Evolutionary conservation across 164 flowering plant genomes (phyloP).

Genomic region (Tetrastigma voinierianum): DNA sequence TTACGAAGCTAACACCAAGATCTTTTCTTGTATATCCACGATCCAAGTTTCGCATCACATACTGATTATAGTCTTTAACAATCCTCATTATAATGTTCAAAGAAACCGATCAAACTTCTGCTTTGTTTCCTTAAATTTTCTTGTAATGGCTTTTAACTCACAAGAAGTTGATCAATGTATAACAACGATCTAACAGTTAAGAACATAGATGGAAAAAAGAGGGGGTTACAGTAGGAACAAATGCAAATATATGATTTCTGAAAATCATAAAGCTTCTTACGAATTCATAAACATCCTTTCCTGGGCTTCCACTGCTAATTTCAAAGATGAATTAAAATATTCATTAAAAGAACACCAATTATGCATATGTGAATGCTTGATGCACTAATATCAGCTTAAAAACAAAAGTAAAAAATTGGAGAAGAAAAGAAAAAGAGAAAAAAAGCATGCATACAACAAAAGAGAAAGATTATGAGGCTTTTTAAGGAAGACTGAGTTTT

Average conservation of each 20-base stretch:
- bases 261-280: slow-evolving; percentile 28
- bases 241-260: background rate
- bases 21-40: slow-evolving; percentile 96
- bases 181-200: background rate
- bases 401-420: background rate
- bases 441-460: too few species aligned
- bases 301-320: slow-evolving; percentile 73
- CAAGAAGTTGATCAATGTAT: background rate
- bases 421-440: background rate
- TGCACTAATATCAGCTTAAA: background rate
- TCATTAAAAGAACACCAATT: slow-evolving; percentile 8
- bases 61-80: slow-evolving; percentile 90
- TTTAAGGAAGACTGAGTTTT: too few species aligned
- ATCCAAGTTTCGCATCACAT: slow-evolving; percentile 91
- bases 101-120: slow-evolving; percentile 81
- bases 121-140: slow-evolving; percentile 80
- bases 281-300: slow-evolving; percentile 75
- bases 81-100: slow-evolving; percentile 91
- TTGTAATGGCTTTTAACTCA: slow-evolving; percentile 72
- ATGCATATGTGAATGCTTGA: background rate
- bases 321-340: slow-evolving; percentile 35
- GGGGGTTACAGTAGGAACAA: background rate
- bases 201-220: background rate
- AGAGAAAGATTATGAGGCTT: too few species aligned
- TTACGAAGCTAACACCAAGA: slow-evolving; percentile 91